Conservation (phyloP, 2,329 filamentous ascomycete species). For the Pseudogymnoascus sp. region DNA sequence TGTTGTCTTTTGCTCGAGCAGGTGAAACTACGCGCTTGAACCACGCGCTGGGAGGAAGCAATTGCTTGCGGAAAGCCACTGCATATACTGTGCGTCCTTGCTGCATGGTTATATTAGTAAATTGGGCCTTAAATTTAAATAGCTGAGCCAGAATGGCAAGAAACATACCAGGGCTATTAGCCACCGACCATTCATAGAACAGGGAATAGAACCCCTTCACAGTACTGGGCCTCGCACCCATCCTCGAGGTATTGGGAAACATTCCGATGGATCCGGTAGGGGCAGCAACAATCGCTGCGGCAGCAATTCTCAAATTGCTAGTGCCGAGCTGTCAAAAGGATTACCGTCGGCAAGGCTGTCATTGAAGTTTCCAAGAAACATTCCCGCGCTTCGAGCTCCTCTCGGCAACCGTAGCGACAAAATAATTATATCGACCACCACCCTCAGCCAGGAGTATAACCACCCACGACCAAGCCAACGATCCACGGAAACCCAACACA, state of each 20-base stretch:
- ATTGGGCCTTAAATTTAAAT: background rate
- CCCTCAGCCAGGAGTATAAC: background rate
- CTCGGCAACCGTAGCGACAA: constrained; percentile 16
- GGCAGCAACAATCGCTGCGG: constrained; percentile 2
- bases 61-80: background rate
- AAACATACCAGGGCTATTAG: constrained; percentile 1
- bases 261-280: background rate
- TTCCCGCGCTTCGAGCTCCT: constrained; percentile 12
- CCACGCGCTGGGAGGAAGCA: background rate
- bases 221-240: background rate
- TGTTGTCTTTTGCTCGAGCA: background rate
- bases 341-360: background rate
- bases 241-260: background rate
- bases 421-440: constrained; percentile 11
- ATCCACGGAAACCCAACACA: constrained; percentile 12
- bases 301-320: constrained; percentile 9
- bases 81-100: constrained; percentile 1
- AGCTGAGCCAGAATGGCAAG: background rate
- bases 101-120: background rate
- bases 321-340: constrained; percentile 2
- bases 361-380: constrained; percentile 15
- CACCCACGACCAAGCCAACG: constrained; percentile 5
- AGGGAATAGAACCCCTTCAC: constrained; percentile 6
- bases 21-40: background rate
- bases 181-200: constrained; percentile 10